These are phyloP conservation scores for Saccharomyces pastorianus DNA, from an alignment of 1,139 yeast genomes.

Conservation along the genomic window DNA sequence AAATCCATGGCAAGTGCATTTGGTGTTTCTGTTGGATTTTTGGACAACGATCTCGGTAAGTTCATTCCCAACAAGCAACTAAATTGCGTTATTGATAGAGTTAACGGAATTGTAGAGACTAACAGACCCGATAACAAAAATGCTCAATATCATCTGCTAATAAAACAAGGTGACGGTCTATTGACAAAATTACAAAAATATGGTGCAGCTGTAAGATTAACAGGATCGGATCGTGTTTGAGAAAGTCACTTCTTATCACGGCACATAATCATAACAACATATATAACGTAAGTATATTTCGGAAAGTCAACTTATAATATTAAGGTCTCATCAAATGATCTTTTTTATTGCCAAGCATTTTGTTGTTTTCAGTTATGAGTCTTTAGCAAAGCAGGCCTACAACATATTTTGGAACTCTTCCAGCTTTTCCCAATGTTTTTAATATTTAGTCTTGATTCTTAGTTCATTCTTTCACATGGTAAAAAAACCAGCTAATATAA, in stretches of 20 bases:
- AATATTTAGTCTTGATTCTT: no score
- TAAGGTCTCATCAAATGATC: no score
- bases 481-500: no score
- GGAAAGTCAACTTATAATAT: not conserved
- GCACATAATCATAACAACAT: constrained; percentile 9
- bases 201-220: constrained; percentile 92
- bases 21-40: constrained; percentile 76
- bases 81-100: constrained; percentile 92
- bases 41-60: constrained; percentile 74
- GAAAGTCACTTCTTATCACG: not conserved
- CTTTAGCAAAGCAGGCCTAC: no score
- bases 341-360: no score
- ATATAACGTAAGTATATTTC: not conserved
- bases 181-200: constrained; percentile 93
- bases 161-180: constrained; percentile 87
- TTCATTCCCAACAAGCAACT: constrained; percentile 89
- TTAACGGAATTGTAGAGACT: constrained; percentile 90
- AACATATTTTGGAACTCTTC: no score
- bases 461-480: no score
- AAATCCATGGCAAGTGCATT: constrained; percentile 92
- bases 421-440: no score
- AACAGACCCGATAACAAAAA: constrained; percentile 95
- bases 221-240: constrained; percentile 72
- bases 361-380: no score
- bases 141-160: constrained; percentile 79